phyloP scores from a whole-genome alignment of 2,329 filamentous ascomycete species.

The Aschersonia sp. region DNA sequence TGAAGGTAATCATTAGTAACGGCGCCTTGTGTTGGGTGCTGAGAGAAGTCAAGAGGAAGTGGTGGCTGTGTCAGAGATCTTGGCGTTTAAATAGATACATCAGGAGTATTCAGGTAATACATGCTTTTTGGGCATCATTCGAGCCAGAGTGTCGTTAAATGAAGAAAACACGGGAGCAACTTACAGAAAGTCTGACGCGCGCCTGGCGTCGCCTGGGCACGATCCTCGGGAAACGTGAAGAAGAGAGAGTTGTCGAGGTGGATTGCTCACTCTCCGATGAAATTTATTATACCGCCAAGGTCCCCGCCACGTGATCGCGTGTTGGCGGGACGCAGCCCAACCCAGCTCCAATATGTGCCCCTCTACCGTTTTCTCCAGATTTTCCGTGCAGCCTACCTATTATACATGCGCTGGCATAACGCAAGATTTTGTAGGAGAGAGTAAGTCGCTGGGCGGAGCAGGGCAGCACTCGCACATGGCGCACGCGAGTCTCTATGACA shows the following conservation, averaged over 20 bases:
- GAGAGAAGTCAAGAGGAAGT: slow-evolving; percentile 2
- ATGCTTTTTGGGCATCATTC: slow-evolving; percentile 42
- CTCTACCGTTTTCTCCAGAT: too few relatives aligned
- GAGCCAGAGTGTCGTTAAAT: slow-evolving; percentile 8
- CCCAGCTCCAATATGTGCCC: too few relatives aligned
- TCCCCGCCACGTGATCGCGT: not conserved
- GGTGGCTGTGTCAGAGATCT: slow-evolving; percentile 48
- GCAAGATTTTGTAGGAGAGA: too few relatives aligned
- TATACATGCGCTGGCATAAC: too few relatives aligned
- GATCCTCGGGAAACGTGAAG: too few relatives aligned
- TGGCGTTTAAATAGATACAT: slow-evolving; percentile 49
- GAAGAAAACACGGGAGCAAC: not conserved
- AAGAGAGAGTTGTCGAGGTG: not conserved
- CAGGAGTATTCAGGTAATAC: slow-evolving; percentile 44
- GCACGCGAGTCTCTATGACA: slow-evolving; percentile 20
- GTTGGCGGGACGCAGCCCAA: too few relatives aligned
- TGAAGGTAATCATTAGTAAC: not conserved
- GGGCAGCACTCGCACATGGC: too few relatives aligned
- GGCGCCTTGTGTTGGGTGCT: not conserved
- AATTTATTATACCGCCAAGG: too few relatives aligned
- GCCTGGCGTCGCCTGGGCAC: not conserved
- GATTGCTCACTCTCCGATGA: too few relatives aligned
- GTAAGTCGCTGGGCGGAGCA: too few relatives aligned
- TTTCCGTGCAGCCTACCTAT: too few relatives aligned
- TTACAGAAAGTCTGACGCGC: slow-evolving; percentile 3